Conservation (phyloP, 768 basidiomycete genomes). For the Pisolithus orientalis region DNA sequence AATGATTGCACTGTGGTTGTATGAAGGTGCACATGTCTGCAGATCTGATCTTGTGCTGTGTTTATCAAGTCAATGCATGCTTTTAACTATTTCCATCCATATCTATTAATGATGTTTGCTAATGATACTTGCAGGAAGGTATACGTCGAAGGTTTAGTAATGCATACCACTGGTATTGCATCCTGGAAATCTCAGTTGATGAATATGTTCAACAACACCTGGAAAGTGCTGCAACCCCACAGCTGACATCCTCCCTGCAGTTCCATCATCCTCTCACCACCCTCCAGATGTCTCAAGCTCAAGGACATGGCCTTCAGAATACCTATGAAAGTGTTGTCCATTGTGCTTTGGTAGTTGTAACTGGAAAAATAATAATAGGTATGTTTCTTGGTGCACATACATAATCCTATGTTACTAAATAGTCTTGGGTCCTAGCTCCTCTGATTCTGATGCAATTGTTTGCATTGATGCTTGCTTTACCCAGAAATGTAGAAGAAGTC, state of each 20-base stretch:
- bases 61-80: no score
- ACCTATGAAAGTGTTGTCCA: conserved; percentile 19
- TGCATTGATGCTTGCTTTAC: conserved; percentile 31
- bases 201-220: conserved; percentile 2
- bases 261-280: neutral
- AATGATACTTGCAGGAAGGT: conserved; percentile 11
- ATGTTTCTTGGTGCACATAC: neutral
- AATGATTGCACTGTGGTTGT: no score
- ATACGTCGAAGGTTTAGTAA: conserved; percentile 19
- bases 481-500: conserved; percentile 21
- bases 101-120: neutral
- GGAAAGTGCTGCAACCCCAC: neutral
- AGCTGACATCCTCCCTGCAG: neutral
- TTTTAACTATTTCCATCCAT: no score
- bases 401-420: neutral
- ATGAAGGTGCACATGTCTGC: no score
- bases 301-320: conserved; percentile 9
- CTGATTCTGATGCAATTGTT: conserved; percentile 21
- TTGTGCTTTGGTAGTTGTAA: conserved; percentile 18
- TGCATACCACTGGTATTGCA: conserved; percentile 21
- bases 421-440: neutral
- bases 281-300: neutral
- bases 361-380: conserved; percentile 4
- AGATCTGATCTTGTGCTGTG: no score
- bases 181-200: conserved; percentile 9